Base-by-base conservation (phyloP, 345 rosid species). In the Heritiera littoralis region DNA sequence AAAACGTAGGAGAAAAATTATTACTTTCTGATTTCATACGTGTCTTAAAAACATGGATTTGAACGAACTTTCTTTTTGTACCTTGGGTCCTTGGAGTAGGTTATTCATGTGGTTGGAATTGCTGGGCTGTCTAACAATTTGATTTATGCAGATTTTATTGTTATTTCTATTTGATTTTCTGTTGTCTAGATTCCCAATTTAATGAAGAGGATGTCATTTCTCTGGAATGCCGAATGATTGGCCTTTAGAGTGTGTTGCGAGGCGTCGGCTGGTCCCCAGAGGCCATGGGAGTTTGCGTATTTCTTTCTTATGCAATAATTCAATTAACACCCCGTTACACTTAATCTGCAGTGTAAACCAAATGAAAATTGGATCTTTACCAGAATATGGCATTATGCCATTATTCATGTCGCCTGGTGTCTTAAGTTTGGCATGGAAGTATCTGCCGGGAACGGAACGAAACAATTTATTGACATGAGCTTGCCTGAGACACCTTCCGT, bases 91-190 rank as follows among this genome's bases (percentile, higher is more conserved):
- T 54, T 65, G 55, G 15, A 67, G 78, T 79, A 76, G 86, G 86
- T 87, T 41, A 55, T 70, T 84, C 87, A 86, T 78, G 86, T 77
- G 84, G 86, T 81, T 78, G 81, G 78, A 64, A 73, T 77, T 70
- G 81, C 48, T 15, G 1, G 61, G 38, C 28, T 23, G 28, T 23
- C 63, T 66, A 56, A 30, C 55, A 30, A 54, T 35, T 43, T 72
- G 35, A 59, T 41, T 9, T 41, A n/a, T 23, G 56, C 23, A 40
- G 32, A 45, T 54, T 4, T 48, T 7, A 7, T 20, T 20, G 5
- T 30, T 28, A 1, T 51, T 9, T 40, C 5, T 4, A 3, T 1
- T 43, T 6, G 6, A 43, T 6, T 43, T 41, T 41, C 6, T 43
- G 45, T 43, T 43, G 4, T 67, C 8, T 8, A 41, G 12, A 69